Conservation (phyloP, 2,329 filamentous ascomycete genomes). For the Ceratocystis variospora region DNA sequence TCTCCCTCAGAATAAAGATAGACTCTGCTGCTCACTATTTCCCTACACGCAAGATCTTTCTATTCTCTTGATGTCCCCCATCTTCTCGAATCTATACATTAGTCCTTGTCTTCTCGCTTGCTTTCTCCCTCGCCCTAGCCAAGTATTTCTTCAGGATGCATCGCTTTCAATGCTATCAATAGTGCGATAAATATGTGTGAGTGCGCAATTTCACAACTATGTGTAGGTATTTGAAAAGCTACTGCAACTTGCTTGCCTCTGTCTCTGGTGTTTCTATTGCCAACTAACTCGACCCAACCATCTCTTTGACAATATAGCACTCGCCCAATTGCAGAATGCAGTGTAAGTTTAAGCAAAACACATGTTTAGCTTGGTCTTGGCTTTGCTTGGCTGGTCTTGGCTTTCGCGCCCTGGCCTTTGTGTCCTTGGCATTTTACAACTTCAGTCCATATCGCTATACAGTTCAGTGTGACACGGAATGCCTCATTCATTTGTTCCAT, state of each 20-base stretch:
- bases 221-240: not conserved
- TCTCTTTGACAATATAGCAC: conserved; percentile 27
- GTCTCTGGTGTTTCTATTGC: not conserved
- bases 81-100: not conserved
- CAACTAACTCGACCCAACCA: not conserved
- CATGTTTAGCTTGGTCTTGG: not conserved
- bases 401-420: not conserved
- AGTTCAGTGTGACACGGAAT: not conserved
- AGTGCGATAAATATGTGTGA: conserved; percentile 18
- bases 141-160: conserved; percentile 8
- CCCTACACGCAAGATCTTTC: not conserved
- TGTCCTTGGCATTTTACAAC: not conserved
- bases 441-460: not conserved
- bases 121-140: not conserved
- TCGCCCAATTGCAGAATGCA: conserved; percentile 38
- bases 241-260: conserved; percentile 3
- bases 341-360: conserved; percentile 29
- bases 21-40: too few relatives aligned
- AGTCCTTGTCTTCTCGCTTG: conserved; percentile 11
- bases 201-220: not conserved
- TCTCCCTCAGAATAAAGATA: too few relatives aligned
- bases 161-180: conserved; percentile 11
- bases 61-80: not conserved
- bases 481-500: not conserved
- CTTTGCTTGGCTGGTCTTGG: conserved; percentile 1